Conservation (phyloP, 306 rosid species). For the Rosa persica region DNA sequence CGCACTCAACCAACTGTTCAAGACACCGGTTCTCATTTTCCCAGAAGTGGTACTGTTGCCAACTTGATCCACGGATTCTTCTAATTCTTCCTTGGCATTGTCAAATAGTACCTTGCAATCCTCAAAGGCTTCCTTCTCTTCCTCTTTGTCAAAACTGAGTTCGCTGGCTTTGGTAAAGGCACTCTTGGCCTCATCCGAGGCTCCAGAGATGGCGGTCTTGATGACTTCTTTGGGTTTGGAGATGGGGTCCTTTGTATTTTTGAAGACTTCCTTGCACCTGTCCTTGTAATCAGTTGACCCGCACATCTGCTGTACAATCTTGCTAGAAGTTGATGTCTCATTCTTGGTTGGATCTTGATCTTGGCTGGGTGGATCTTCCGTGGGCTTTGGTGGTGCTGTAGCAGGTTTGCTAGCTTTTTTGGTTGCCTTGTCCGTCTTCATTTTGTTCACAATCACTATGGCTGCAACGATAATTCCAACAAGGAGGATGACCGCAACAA, state of each 20-base stretch:
- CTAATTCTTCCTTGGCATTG: slow-evolving; percentile 56
- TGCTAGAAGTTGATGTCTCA: not conserved
- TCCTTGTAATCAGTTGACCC: slow-evolving; percentile 47
- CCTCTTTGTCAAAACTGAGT: slow-evolving; percentile 30
- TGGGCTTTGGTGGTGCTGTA: not conserved
- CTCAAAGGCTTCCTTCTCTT: slow-evolving; percentile 62
- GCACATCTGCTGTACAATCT: slow-evolving; percentile 45
- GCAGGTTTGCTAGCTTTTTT: not conserved
- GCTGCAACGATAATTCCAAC: slow-evolving; percentile 39
- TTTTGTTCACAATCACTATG: slow-evolving; percentile 19
- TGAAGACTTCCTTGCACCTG: slow-evolving; percentile 50
- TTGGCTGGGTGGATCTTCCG: not conserved
- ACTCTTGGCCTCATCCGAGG: slow-evolving; percentile 36
- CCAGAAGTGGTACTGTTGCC: not conserved
- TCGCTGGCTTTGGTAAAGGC: slow-evolving; percentile 35
- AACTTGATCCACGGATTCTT: slow-evolving; percentile 27
- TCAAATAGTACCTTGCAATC: slow-evolving; percentile 57
- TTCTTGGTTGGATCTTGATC: not conserved
- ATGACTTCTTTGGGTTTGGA: slow-evolving; percentile 58
- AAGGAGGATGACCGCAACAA: slow-evolving; percentile 35
- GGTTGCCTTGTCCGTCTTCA: not conserved
- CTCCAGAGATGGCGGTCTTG: slow-evolving; percentile 37
- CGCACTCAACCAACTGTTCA: slow-evolving; percentile 84
- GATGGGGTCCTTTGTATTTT: not conserved
- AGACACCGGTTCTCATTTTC: slow-evolving; percentile 29